A percentile compares a stretch with the other conserved stretches of the same genome.
Evolutionary conservation across 371 early-diverging fungal genomes (phyloP).

Genomic region (Apophysomyces sp.): DNA sequence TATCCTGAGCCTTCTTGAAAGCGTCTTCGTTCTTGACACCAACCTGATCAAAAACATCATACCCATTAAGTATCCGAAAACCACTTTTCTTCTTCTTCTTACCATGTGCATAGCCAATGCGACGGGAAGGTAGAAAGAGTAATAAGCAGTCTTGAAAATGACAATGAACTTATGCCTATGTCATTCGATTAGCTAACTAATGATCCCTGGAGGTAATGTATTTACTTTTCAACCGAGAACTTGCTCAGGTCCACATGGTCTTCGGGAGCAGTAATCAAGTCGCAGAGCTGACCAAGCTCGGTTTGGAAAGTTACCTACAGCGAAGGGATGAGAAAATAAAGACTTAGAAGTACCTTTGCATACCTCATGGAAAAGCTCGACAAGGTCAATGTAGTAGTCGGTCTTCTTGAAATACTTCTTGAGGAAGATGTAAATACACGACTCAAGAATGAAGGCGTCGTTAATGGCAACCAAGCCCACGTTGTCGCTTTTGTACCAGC

Average conservation of each 20-base stretch:
- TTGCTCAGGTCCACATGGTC: slow-evolving; percentile 85
- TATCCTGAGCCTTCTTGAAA: slow-evolving; percentile 77
- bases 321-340: background rate
- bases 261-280: slow-evolving; percentile 96
- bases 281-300: slow-evolving; percentile 96
- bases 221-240: slow-evolving; percentile 87
- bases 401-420: slow-evolving; percentile 89
- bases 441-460: slow-evolving; percentile 92
- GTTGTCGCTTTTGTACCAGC: slow-evolving; percentile 87
- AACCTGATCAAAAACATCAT: slow-evolving; percentile 34
- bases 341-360: background rate
- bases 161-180: slow-evolving; percentile 88
- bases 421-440: slow-evolving; percentile 86
- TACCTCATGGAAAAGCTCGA: slow-evolving; percentile 93
- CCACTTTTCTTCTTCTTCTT: slow-evolving; percentile 7
- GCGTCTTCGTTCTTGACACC: slow-evolving; percentile 76
- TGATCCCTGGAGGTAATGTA: background rate
- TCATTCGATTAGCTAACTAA: background rate
- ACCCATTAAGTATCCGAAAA: background rate
- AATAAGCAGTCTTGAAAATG: slow-evolving; percentile 97
- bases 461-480: slow-evolving; percentile 95
- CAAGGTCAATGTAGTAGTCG: slow-evolving; percentile 81
- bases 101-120: slow-evolving; percentile 91
- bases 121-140: slow-evolving; percentile 98
- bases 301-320: slow-evolving; percentile 86